These are phyloP conservation scores for Myxozyma geophila DNA, from an alignment of 805 yeast species.

Conservation along the genomic window DNA sequence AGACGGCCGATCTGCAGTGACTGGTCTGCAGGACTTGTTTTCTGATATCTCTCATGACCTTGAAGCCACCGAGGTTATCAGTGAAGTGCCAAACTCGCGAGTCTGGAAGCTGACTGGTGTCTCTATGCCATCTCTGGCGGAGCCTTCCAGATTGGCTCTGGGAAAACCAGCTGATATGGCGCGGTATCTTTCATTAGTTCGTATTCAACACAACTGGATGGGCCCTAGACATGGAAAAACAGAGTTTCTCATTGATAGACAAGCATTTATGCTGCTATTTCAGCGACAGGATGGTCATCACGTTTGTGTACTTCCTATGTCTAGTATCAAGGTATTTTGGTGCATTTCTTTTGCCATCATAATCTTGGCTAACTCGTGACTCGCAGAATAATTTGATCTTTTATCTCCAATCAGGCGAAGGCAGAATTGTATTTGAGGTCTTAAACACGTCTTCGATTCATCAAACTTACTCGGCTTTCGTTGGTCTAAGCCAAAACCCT, in stretches of 20 bases:
- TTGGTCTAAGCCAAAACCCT: slow-evolving; percentile 34
- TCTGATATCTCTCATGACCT: slow-evolving; percentile 2
- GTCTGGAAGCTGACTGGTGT: slow-evolving; percentile 25
- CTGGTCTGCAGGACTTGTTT: slow-evolving; percentile 20
- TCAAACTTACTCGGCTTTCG: slow-evolving; percentile 29
- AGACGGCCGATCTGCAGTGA: neutral
- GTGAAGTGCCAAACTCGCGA: slow-evolving; percentile 23
- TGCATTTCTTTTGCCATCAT: neutral
- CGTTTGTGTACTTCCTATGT: slow-evolving; percentile 38
- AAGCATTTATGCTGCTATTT: slow-evolving; percentile 26
- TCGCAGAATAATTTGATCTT: slow-evolving; percentile 12
- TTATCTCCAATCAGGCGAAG: slow-evolving; percentile 27
- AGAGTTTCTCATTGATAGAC: slow-evolving; percentile 23
- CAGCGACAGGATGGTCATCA: slow-evolving; percentile 38
- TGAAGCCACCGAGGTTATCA: slow-evolving; percentile 16
- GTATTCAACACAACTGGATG: slow-evolving; percentile 30
- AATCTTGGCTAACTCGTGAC: neutral
- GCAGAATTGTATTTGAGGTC: slow-evolving; percentile 21
- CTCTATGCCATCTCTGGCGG: slow-evolving; percentile 5
- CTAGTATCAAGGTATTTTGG: slow-evolving; percentile 33
- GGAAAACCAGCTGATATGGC: slow-evolving; percentile 27
- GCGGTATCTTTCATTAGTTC: slow-evolving; percentile 27
- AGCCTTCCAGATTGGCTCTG: slow-evolving; percentile 6
- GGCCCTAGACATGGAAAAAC: slow-evolving; percentile 33
- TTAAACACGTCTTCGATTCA: slow-evolving; percentile 30